Base-by-base conservation (phyloP, 106 monocot genomes). In the Dioscorea zingiberensis region DNA sequence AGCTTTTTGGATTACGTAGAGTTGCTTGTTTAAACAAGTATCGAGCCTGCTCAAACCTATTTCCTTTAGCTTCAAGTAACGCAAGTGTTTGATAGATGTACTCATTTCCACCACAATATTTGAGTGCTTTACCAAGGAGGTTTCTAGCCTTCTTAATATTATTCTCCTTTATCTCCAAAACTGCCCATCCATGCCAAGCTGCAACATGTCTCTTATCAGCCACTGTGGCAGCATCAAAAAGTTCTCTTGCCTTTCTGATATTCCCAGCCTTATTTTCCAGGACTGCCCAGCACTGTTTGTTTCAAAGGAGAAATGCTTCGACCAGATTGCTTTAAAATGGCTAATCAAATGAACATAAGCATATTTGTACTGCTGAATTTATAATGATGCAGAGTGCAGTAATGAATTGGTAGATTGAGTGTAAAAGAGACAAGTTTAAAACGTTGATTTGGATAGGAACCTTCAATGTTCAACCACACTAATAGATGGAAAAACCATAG, bases 171-270 rank as follows among this genome's bases (percentile, higher is more conserved):
- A 95, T 78, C 80, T 95, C 95, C 30, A 95, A 73, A 63, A 91
- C 78, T 51, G 95, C 95, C 95, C 95, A 95, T 69, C 95, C 95
- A 83, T 95, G 95, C 95, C 95, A 95, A 71, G 95, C 91, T 55
- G 95, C 91, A 44, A 81, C 69, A 68, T 95, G 95, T 44, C 73
- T 91, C 71, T 85, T 83, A 75, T 95, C 87, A 65, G 95, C 95
- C n/a, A 86, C 95, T n/a, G 83, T 95, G 3, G 95, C 85, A 65
- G 95, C 95, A 83, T 95, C 91, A 85, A 95, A 95, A 24, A 91
- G 74, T 28, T 95, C 95, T 73, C 97, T 92, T 60, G 97, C 92
- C 70, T 71, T 85, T 49, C 80, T 76, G 24, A 83, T 32, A 62
- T 92, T 92, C 27, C 97, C 92, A 22, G 62, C 66, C 58, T 85